A percentile compares a stretch with the other conserved stretches of the same genome.
phyloP scores from a whole-genome alignment of 306 rosid species.

The Quercus agrifolia region DNA sequence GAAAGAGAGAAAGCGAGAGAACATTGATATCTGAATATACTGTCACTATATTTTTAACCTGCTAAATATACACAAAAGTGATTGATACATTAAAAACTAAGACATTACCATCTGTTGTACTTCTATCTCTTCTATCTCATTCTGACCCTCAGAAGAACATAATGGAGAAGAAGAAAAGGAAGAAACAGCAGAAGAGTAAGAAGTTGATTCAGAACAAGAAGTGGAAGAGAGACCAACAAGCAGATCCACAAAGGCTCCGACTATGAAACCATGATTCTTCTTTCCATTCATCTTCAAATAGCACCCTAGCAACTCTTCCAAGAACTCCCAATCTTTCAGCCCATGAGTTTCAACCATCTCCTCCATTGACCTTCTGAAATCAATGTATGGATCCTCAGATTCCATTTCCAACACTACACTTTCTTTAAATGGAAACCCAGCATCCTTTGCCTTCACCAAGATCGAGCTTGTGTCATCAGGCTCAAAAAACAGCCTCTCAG shows the following conservation, averaged over 20 bases:
- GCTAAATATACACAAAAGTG: constrained; percentile 13
- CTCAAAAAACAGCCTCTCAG: constrained; percentile 78
- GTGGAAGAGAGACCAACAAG: constrained; percentile 28
- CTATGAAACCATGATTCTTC: constrained; percentile 63
- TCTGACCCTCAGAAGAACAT: background rate
- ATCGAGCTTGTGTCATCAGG: constrained; percentile 61
- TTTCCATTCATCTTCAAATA: constrained; percentile 60
- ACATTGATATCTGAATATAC: background rate
- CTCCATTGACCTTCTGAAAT: constrained; percentile 78
- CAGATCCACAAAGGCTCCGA: constrained; percentile 78
- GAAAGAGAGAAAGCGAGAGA: background rate
- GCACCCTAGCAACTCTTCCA: constrained; percentile 67
- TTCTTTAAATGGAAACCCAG: constrained; percentile 42
- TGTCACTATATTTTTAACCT: constrained; percentile 16
- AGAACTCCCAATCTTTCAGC: constrained; percentile 64
- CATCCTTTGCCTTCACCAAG: constrained; percentile 34
- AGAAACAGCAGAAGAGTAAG: constrained; percentile 48
- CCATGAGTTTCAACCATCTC: constrained; percentile 81
- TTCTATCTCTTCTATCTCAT: constrained; percentile 30
- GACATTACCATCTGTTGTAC: constrained; percentile 8
- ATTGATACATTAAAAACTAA: constrained; percentile 5
- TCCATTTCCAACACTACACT: constrained; percentile 68
- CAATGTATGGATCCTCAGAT: constrained; percentile 65
- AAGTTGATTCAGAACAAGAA: constrained; percentile 28
- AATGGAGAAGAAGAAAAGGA: constrained; percentile 40